Percentiles rank a stretch among this genome's conserved stretches.
phyloP scores from a whole-genome alignment of 495 filamentous ascomycete species.

The Xylaria sp. region DNA sequence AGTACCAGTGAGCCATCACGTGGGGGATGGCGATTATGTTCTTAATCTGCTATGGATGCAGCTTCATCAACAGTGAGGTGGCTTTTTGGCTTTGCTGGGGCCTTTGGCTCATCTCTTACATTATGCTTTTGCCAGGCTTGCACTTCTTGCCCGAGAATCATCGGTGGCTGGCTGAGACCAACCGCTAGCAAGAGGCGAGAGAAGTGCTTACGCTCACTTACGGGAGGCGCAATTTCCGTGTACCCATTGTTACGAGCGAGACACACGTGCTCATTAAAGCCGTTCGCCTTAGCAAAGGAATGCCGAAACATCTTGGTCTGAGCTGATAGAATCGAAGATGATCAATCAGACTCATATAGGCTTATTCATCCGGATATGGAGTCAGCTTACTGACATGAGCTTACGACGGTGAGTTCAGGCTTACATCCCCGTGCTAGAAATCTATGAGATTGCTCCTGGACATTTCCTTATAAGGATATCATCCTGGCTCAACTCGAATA shows the following conservation, averaged over 20 bases:
- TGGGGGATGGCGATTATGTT: constrained; percentile 88
- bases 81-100: constrained; percentile 80
- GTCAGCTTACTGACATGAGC: constrained; percentile 84
- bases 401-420: constrained; percentile 69
- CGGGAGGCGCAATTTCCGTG: constrained; percentile 66
- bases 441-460: not conserved
- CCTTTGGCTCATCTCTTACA: constrained; percentile 74
- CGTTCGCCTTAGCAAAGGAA: constrained; percentile 71
- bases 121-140: constrained; percentile 68
- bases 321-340: constrained; percentile 74
- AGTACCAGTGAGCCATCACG: constrained; percentile 81
- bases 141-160: constrained; percentile 76
- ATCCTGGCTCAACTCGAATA: constrained; percentile 27
- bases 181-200: constrained; percentile 74
- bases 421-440: not conserved
- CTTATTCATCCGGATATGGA: constrained; percentile 84
- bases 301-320: constrained; percentile 68
- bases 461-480: not conserved
- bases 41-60: constrained; percentile 78
- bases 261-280: constrained; percentile 72
- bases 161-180: constrained; percentile 76
- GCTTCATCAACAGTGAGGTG: constrained; percentile 64
- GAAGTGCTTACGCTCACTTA: constrained; percentile 71
- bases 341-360: constrained; percentile 77
- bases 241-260: constrained; percentile 69